Evolutionary conservation across 805 yeast species (phyloP), one percentile per base, ranked within the genome.

Genomic region (Torulaspora microellipsoides): DNA sequence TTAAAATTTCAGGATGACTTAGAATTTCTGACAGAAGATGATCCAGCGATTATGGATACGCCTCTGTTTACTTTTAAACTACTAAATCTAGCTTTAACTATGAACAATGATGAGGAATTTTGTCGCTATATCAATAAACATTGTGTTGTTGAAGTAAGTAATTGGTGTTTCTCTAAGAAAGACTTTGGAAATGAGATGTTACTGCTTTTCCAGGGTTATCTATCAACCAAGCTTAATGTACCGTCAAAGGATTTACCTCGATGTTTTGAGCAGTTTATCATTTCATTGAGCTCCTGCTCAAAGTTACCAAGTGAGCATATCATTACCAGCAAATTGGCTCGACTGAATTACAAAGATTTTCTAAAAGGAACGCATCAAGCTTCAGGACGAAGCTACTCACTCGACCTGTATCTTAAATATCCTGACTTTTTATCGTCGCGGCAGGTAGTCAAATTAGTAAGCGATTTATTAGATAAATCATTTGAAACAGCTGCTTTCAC

Each of bases 1-100:
- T 46, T 65, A 2, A 63, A 65, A 41, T 62, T 51, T 36, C 53
- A 54, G 34, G 70, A 69, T 39, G 72, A 70, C 27, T 45, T 64
- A 28, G 67, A 58, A n/a, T 68, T 67, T 41, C 39, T 69, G 5
- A 29, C 60, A 2, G 61, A 55, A 10, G 45, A 40, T n/a, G 38
- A 36, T 7, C 42, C 55, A 4, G 40, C 31, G 8, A 34, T 23
- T 8, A 15, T 42, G 27, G 31, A 43, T 12, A 17, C 33, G 12
- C 17, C 32, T n/a, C 17, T 40, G 8, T 45, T 48, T 9, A 45
- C 48, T n/a, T 50, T 58, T 2, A 53, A 53, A 13, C 40, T 60
- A n/a, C 30, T 60, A 3, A 57, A 52, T 28, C 45, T 61, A 11
- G 51, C 55, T 6, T 15, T 56, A 20, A 40, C 54, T 11, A 38